phyloP scores from a whole-genome alignment of 768 basidiomycete genomes.

The Collybiopsis confluens region DNA sequence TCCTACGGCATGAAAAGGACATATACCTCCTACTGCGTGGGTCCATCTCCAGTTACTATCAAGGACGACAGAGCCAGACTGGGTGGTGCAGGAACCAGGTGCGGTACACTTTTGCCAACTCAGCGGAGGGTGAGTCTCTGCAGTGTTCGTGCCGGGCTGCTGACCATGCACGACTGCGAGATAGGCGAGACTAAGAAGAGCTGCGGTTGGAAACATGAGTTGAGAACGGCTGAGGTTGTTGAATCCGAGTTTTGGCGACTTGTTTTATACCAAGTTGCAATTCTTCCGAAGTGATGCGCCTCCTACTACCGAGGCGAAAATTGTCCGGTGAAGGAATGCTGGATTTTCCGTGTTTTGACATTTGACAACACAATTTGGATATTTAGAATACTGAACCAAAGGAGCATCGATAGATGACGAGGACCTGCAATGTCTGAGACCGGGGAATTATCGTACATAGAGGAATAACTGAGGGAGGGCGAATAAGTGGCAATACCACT shows the following conservation, averaged over 20 bases:
- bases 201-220: conserved; percentile 19
- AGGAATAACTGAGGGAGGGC: background rate
- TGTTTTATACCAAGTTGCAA: background rate
- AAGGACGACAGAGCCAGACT: conserved; percentile 31
- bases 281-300: background rate
- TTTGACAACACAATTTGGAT: background rate
- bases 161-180: conserved; percentile 32
- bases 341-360: background rate
- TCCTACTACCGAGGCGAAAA: background rate
- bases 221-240: no score
- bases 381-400: background rate
- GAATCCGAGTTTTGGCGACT: no score
- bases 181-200: conserved; percentile 23
- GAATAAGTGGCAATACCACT: background rate
- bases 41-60: conserved; percentile 52
- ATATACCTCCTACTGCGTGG: conserved; percentile 27
- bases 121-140: conserved; percentile 40
- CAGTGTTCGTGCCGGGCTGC: conserved; percentile 35
- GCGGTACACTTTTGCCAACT: conserved; percentile 33
- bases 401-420: background rate
- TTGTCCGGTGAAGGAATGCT: background rate
- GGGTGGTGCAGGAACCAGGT: conserved; percentile 28
- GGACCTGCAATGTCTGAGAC: background rate
- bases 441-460: background rate
- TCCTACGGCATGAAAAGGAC: no score